Evolutionary conservation across 805 yeast genomes (phyloP).

Genomic region (Lachancea thermotolerans): DNA sequence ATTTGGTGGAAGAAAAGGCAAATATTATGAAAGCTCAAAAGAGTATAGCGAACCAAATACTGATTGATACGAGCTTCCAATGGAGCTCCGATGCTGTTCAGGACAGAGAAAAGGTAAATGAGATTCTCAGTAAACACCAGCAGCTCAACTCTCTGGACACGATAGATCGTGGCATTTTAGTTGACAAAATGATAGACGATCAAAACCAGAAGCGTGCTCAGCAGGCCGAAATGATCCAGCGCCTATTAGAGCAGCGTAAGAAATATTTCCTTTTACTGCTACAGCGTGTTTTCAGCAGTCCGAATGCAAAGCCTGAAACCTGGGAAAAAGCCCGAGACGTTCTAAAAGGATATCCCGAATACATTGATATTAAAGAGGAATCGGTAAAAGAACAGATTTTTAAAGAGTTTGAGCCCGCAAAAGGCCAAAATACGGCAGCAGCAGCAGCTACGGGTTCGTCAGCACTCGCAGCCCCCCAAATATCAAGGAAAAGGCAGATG

Average conservation of each 20-base stretch:
- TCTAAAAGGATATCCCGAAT: conserved; percentile 31
- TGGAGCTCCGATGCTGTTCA: conserved; percentile 19
- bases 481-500: conserved; percentile 22
- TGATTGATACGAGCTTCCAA: conserved; percentile 33
- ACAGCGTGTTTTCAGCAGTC: conserved; percentile 19
- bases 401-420: conserved; percentile 25
- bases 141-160: conserved; percentile 25
- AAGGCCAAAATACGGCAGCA: conserved; percentile 1
- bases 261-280: conserved; percentile 23
- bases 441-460: not conserved
- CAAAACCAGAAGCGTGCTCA: conserved; percentile 19
- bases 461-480: conserved; percentile 9
- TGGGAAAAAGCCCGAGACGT: conserved; percentile 35
- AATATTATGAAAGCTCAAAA: conserved; percentile 50
- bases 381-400: conserved; percentile 27
- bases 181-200: conserved; percentile 24
- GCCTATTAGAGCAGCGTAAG: conserved; percentile 19
- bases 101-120: conserved; percentile 10
- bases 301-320: conserved; percentile 21
- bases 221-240: conserved; percentile 15
- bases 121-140: conserved; percentile 15
- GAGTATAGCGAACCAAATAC: conserved; percentile 48
- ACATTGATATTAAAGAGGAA: conserved; percentile 30
- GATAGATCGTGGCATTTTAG: conserved; percentile 25
- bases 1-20: conserved; percentile 56